A percentile compares a stretch with the other conserved stretches of the same genome.
Evolutionary conservation across 805 yeast species (phyloP).

Genomic region (Yarrowia osloensis): DNA sequence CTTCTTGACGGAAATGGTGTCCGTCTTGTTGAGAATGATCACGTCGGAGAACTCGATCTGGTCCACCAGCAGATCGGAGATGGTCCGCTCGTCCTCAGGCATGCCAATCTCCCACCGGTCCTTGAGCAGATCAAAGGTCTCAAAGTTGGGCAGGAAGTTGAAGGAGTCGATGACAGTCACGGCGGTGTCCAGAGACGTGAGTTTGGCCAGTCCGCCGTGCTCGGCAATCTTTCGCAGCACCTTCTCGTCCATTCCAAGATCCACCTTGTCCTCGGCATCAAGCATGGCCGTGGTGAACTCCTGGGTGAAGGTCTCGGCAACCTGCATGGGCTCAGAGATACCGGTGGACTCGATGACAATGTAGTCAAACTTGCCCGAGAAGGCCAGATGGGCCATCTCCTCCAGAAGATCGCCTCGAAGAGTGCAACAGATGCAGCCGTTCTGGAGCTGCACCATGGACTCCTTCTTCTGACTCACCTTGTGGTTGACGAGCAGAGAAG

Average conservation of each 20-base stretch:
- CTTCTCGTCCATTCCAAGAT: conserved; percentile 34
- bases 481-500: conserved; percentile 46
- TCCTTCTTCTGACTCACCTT: conserved; percentile 48
- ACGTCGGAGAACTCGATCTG: conserved; percentile 53
- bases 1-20: conserved; percentile 40
- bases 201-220: conserved; percentile 48
- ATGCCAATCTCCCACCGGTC: conserved; percentile 46
- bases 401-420: conserved; percentile 51
- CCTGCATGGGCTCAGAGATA: conserved; percentile 54
- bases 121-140: conserved; percentile 48
- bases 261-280: conserved; percentile 34
- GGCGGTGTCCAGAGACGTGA: conserved; percentile 49
- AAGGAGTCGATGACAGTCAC: conserved; percentile 52
- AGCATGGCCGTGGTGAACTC: conserved; percentile 47
- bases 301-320: conserved; percentile 51
- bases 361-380: conserved; percentile 46
- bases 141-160: conserved; percentile 48
- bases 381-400: conserved; percentile 46
- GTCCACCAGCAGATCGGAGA: conserved; percentile 51
- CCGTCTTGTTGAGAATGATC: conserved; percentile 48
- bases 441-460: conserved; percentile 50
- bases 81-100: conserved; percentile 48
- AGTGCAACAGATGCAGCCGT: conserved; percentile 54
- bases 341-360: conserved; percentile 53
- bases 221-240: conserved; percentile 40